phyloP scores from a whole-genome alignment of 2,329 filamentous ascomycete genomes.

The Claviceps citrina region DNA sequence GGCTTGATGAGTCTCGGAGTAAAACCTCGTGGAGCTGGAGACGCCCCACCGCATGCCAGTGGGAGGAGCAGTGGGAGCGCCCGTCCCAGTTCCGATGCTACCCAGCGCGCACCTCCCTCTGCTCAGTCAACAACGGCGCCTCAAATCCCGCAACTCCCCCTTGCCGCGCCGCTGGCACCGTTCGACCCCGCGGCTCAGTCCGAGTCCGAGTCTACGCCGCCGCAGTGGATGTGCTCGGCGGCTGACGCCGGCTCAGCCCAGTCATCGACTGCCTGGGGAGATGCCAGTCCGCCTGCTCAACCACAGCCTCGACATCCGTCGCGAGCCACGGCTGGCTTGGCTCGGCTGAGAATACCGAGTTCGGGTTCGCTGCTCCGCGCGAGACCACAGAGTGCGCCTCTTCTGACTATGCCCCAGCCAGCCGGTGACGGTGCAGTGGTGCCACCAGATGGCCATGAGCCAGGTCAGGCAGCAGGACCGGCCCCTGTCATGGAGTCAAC shows the following conservation, averaged over 20 bases:
- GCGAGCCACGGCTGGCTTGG: constrained; percentile 7
- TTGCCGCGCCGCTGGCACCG: constrained; percentile 6
- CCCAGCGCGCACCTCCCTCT: constrained; percentile 3
- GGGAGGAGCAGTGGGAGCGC: too few relatives aligned
- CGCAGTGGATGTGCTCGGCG: background rate
- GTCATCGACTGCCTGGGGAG: background rate
- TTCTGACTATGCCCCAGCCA: background rate
- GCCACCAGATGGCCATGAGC: constrained; percentile 11
- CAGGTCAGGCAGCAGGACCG: background rate
- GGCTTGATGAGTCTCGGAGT: constrained; percentile 24
- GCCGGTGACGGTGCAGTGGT: constrained; percentile 19
- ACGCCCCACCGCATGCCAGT: constrained; percentile 8
- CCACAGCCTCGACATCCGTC: background rate
- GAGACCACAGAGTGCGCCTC: background rate
- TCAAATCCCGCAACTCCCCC: constrained; percentile 1
- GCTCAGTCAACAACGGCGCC: constrained; percentile 4
- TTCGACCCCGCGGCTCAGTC: constrained; percentile 3
- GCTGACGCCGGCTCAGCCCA: background rate
- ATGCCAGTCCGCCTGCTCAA: constrained; percentile 1
- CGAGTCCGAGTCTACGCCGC: background rate
- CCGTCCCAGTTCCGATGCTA: background rate
- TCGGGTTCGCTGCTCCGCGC: background rate
- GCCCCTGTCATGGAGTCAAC: background rate
- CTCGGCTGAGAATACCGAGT: constrained; percentile 7
- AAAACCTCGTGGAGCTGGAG: constrained; percentile 16